Base-by-base conservation (phyloP, 768 basidiomycete genomes). In the Russula virescens region DNA sequence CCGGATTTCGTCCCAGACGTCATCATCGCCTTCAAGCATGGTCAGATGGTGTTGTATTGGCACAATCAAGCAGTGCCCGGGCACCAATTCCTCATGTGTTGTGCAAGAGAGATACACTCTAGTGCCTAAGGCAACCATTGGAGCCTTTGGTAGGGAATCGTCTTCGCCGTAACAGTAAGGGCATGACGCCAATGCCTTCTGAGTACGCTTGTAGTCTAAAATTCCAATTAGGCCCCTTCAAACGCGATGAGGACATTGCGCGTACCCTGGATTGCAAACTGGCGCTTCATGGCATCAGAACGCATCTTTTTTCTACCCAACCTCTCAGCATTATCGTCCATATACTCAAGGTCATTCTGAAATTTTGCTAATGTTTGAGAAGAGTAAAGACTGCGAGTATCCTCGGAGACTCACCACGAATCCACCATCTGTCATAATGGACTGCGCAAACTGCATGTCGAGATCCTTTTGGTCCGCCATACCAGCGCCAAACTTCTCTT, bases 1-100 rank as follows among this genome's bases (percentile, higher is more conserved):
- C 75, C 82, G 82, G 61, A 94, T 86, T 82, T 98, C 96, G 65
- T 98, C 96, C 96, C 96, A 99, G 25, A 95, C 89, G 69, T 99
- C 96, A 65, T 98, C 94, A 66, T 99, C 96, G 31, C 85, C 90
- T 73, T 98, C 96, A 3, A 99, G 79, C 80, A 88, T 91, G 48
- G 85, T 86, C 50, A 98, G 74, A 72, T 94, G 87, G 72, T 99
- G 97, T 67, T 98, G 92, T 16, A 97, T 89, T 6, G 97, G 97
- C 7, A 98, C 92, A 66, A 99, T 98, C 28, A 94, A 77, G 70
- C 94, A 96, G 71, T 99, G 97, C 0, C 96, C 95, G 1, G 84
- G 80, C 0, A 94, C 82, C n/a, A 99, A 79, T 70, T 96, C 94
- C 69, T 98, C 94, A 31, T 80, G 84, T 23, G 83, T 73, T 6